These are phyloP conservation scores for Penicillium brasilianum DNA, from an alignment of 2,329 filamentous ascomycete genomes.

Conservation along the genomic window DNA sequence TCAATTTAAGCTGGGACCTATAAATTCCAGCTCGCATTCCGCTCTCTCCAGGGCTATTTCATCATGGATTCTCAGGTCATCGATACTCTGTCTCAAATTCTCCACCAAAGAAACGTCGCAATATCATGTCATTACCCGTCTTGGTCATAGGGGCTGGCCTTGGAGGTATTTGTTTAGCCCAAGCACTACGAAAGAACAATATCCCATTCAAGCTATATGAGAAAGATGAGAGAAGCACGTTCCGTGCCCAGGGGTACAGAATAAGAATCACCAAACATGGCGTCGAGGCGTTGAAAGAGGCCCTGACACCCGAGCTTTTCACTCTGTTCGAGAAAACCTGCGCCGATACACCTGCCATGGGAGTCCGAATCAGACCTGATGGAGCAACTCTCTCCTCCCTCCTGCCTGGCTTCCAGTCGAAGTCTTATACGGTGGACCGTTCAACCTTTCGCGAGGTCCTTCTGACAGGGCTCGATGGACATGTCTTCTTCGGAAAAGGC, in stretches of 20 bases:
- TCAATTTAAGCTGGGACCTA: neutral
- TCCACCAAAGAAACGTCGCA: neutral
- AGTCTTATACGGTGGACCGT: slow-evolving; percentile 39
- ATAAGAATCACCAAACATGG: slow-evolving; percentile 27
- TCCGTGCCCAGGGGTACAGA: slow-evolving; percentile 48
- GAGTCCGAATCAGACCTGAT: slow-evolving; percentile 19
- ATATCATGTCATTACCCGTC: slow-evolving; percentile 25
- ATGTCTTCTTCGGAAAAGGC: slow-evolving; percentile 41
- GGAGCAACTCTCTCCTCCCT: slow-evolving; percentile 12
- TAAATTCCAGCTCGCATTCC: neutral
- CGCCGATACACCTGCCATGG: slow-evolving; percentile 20
- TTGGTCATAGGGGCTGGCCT: slow-evolving; percentile 47
- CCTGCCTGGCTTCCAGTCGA: slow-evolving; percentile 16
- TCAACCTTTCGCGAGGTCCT: slow-evolving; percentile 42
- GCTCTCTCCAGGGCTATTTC: neutral
- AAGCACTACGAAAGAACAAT: slow-evolving; percentile 40
- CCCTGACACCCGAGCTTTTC: slow-evolving; percentile 25
- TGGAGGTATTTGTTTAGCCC: slow-evolving; percentile 43
- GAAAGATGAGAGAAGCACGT: slow-evolving; percentile 35
- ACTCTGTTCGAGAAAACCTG: slow-evolving; percentile 28
- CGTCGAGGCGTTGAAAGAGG: slow-evolving; percentile 14
- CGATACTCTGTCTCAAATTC: neutral
- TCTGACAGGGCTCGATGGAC: slow-evolving; percentile 35
- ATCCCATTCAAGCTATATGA: slow-evolving; percentile 47
- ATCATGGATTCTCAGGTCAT: neutral